Evolutionary conservation across 2,329 filamentous ascomycete species (phyloP).

Genomic region (Trichothecium sympodiale): DNA sequence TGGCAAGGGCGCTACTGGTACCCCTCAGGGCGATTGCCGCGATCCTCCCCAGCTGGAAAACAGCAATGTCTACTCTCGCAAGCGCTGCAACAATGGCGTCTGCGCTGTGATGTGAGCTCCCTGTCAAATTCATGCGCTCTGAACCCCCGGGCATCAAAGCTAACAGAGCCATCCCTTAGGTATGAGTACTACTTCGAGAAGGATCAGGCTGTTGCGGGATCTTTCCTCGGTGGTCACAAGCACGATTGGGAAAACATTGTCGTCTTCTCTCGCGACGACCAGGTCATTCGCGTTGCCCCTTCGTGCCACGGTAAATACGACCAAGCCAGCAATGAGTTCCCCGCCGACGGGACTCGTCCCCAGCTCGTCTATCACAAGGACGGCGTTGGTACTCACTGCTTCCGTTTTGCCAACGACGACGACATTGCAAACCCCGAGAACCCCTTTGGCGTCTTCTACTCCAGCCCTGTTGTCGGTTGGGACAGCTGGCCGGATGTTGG

Average conservation of each 20-base stretch:
- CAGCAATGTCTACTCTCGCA: conserved; percentile 19
- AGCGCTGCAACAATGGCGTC: conserved; percentile 20
- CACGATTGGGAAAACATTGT: conserved; percentile 31
- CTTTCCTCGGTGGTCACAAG: conserved; percentile 21
- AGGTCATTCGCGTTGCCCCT: conserved; percentile 15
- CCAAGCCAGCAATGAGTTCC: conserved; percentile 12
- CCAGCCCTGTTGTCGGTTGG: conserved; percentile 16
- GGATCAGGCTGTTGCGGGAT: conserved; percentile 23
- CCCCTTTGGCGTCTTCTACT: conserved; percentile 12
- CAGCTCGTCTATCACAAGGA: conserved; percentile 20
- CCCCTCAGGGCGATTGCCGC: conserved; percentile 17
- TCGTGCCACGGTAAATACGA: conserved; percentile 16
- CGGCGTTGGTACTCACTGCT: conserved; percentile 15
- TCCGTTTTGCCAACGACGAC: conserved; percentile 16
- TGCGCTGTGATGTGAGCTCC: conserved; percentile 18
- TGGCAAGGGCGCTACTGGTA: conserved; percentile 14
- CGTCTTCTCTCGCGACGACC: conserved; percentile 17
- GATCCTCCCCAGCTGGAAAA: conserved; percentile 17
- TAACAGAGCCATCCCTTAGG: background rate
- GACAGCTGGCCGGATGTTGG: conserved; percentile 14
- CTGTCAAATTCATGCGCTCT: background rate
- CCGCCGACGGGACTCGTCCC: conserved; percentile 10
- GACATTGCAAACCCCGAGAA: conserved; percentile 15
- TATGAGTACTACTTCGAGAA: conserved; percentile 32
- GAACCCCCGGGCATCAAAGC: background rate